These are phyloP conservation scores for Xerocomellus intermedius DNA, from an alignment of 768 basidiomycete genomes.

Conservation along the genomic window DNA sequence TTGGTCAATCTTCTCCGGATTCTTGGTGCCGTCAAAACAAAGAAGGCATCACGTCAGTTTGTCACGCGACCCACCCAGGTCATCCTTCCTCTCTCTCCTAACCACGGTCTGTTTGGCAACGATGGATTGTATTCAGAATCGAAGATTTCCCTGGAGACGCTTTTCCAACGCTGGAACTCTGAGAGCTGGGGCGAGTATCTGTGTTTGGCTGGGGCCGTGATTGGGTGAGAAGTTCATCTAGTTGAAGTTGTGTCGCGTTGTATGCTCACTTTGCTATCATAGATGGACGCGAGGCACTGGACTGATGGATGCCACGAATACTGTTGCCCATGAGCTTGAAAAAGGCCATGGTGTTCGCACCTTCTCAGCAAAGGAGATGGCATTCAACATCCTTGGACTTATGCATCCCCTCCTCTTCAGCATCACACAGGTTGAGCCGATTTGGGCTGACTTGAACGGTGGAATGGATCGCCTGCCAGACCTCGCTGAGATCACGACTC, in stretches of 20 bases:
- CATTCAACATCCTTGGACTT: slow-evolving; percentile 98
- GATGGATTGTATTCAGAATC: slow-evolving; percentile 98
- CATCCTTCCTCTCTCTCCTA: slow-evolving; percentile 95
- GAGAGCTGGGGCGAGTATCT: slow-evolving; percentile 99
- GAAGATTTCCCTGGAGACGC: slow-evolving; percentile 95
- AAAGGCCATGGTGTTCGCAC: slow-evolving; percentile 84
- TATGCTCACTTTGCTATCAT: slow-evolving; percentile 8
- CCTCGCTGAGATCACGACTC: slow-evolving; percentile 85
- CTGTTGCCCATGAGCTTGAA: slow-evolving; percentile 92
- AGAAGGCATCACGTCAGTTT: slow-evolving; percentile 96
- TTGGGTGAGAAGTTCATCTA: slow-evolving; percentile 61
- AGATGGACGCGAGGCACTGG: slow-evolving; percentile 99
- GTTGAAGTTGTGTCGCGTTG: slow-evolving; percentile 7
- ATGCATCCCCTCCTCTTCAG: slow-evolving; percentile 99
- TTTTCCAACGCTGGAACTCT: slow-evolving; percentile 97
- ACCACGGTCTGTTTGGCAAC: slow-evolving; percentile 97
- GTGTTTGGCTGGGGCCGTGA: slow-evolving; percentile 96
- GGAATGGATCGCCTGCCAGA: slow-evolving; percentile 98
- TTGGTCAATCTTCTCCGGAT: slow-evolving; percentile 94
- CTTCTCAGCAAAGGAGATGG: slow-evolving; percentile 99
- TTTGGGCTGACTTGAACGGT: slow-evolving; percentile 98
- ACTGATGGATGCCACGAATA: slow-evolving; percentile 93
- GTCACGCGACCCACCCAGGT: slow-evolving; percentile 98
- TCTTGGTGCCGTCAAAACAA: slow-evolving; percentile 94
- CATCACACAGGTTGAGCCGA: slow-evolving; percentile 98